A percentile compares a stretch with the other conserved stretches of the same genome.
Conservation (phyloP, 768 basidiomycete species). For the Termitomyces heimii region DNA sequence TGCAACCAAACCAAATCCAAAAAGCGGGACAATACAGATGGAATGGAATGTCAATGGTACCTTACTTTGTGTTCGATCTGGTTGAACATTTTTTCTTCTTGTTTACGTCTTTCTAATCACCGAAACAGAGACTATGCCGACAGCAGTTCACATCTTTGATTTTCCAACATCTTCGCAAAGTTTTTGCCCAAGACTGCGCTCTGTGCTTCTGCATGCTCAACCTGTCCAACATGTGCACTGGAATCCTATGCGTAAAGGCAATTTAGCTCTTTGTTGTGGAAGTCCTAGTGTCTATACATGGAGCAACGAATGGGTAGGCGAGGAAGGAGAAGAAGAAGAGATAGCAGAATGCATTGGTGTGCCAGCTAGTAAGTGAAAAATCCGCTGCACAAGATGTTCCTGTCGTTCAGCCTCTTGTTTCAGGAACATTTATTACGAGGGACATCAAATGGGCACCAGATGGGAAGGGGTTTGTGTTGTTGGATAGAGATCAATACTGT, state of each 20-base stretch:
- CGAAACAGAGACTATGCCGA: conserved; percentile 53
- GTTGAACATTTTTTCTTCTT: conserved; percentile 27
- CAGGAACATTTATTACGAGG: conserved; percentile 66
- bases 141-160: conserved; percentile 60
- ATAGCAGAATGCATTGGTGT: conserved; percentile 90
- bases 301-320: conserved; percentile 78
- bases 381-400: conserved; percentile 7
- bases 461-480: conserved; percentile 70
- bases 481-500: conserved; percentile 79
- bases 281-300: conserved; percentile 65
- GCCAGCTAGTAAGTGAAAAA: conserved; percentile 63
- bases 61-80: conserved; percentile 68
- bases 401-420: conserved; percentile 3
- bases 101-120: background rate
- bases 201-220: conserved; percentile 59
- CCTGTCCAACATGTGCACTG: conserved; percentile 66
- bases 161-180: conserved; percentile 59
- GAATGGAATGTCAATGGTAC: conserved; percentile 80
- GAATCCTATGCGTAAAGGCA: conserved; percentile 82
- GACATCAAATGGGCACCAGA: conserved; percentile 82
- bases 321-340: conserved; percentile 54
- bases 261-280: conserved; percentile 62
- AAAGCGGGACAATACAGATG: conserved; percentile 63
- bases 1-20: conserved; percentile 56
- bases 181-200: conserved; percentile 56